These are phyloP conservation scores for Podila minutissima DNA, from an alignment of 192 early-diverging fungal species.

Conservation along the genomic window DNA sequence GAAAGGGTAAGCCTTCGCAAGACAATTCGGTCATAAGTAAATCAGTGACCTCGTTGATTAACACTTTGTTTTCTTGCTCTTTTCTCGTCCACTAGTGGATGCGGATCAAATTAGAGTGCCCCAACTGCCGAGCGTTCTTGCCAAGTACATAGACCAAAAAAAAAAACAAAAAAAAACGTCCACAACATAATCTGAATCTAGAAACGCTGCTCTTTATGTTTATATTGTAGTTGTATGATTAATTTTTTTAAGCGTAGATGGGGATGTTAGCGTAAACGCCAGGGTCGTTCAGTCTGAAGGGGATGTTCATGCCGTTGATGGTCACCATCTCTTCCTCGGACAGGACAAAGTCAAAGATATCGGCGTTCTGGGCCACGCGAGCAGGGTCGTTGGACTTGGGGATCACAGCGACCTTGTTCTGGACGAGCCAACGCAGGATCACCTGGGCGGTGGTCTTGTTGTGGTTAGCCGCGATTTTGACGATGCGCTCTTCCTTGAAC, in stretches of 20 bases:
- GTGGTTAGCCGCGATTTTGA: slow-evolving; percentile 62
- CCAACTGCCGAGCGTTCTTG: slow-evolving; percentile 68
- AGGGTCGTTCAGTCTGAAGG: slow-evolving; percentile 61
- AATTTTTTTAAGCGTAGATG: slow-evolving; percentile 56
- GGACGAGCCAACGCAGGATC: slow-evolving; percentile 70
- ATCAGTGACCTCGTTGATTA: background rate
- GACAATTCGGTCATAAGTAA: background rate
- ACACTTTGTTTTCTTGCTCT: background rate
- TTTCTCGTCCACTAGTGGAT: slow-evolving; percentile 63
- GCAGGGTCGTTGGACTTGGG: slow-evolving; percentile 69
- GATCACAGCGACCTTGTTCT: slow-evolving; percentile 72
- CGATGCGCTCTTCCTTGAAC: slow-evolving; percentile 60
- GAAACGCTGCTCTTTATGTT: background rate
- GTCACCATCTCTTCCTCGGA: slow-evolving; percentile 57
- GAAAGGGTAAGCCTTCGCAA: slow-evolving; percentile 52
- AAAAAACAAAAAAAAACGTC: background rate
- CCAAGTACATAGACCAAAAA: slow-evolving; percentile 58
- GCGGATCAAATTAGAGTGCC: slow-evolving; percentile 83
- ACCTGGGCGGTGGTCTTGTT: slow-evolving; percentile 69
- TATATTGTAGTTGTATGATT: background rate
- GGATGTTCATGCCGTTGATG: slow-evolving; percentile 54
- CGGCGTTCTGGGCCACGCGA: slow-evolving; percentile 66
- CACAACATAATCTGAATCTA: background rate
- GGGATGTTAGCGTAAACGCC: slow-evolving; percentile 55
- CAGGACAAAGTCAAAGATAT: slow-evolving; percentile 58